phyloP scores from a whole-genome alignment of 148 eudicot genomes.

The Bassia scoparia region DNA sequence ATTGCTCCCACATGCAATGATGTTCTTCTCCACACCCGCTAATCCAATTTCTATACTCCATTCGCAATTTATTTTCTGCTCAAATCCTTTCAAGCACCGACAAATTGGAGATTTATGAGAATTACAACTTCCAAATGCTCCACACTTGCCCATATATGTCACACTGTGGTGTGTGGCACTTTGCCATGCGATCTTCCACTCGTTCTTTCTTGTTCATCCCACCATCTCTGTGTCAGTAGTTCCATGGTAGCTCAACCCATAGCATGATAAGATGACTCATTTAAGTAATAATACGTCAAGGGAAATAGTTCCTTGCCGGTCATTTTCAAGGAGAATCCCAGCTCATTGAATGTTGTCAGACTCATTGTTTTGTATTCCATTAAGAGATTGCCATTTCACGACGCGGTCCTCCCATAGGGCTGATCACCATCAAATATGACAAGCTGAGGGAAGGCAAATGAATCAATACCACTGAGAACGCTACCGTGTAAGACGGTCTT shows the following conservation, averaged over 20 bases:
- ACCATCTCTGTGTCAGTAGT: neutral
- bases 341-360: neutral
- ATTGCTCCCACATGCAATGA: slow-evolving; percentile 30
- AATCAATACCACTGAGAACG: slow-evolving; percentile 22
- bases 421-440: slow-evolving; percentile 28
- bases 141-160: slow-evolving; percentile 54
- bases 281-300: slow-evolving; percentile 5
- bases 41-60: slow-evolving; percentile 52
- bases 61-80: slow-evolving; percentile 32
- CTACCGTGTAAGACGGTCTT: slow-evolving; percentile 42
- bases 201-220: slow-evolving; percentile 18
- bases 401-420: slow-evolving; percentile 39
- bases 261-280: neutral
- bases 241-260: slow-evolving; percentile 25
- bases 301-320: slow-evolving; percentile 8
- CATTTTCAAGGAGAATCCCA: slow-evolving; percentile 10
- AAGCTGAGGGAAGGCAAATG: slow-evolving; percentile 13
- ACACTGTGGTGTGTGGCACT: slow-evolving; percentile 27
- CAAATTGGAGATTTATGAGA: slow-evolving; percentile 38
- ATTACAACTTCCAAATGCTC: slow-evolving; percentile 56
- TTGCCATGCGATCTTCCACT: slow-evolving; percentile 29
- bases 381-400: slow-evolving; percentile 33
- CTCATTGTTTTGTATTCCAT: slow-evolving; percentile 15
- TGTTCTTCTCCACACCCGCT: slow-evolving; percentile 45
- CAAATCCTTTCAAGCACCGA: slow-evolving; percentile 47